phyloP scores from a whole-genome alignment of 163 green algal species.

The Scenedesmus sp. region DNA sequence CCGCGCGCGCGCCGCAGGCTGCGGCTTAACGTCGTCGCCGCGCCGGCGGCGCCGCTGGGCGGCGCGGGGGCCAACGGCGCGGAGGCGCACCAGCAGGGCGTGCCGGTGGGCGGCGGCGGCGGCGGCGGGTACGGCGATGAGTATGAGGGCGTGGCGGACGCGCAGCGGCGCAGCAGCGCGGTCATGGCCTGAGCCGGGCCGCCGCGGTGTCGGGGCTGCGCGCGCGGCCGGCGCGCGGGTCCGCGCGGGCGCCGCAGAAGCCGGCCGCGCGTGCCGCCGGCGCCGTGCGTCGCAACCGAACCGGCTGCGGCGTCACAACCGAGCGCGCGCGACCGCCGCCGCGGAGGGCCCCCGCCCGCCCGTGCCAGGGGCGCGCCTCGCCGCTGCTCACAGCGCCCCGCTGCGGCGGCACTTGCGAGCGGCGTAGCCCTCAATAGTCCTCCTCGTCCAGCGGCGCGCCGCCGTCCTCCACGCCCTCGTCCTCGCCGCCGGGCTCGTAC shows the following conservation, averaged over 20 bases:
- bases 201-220: no score
- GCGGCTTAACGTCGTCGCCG: slow-evolving; percentile 32
- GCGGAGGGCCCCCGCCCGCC: no score
- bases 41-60: slow-evolving; percentile 6
- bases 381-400: no score
- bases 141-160: background rate
- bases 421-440: background rate
- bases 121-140: background rate
- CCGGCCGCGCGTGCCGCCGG: no score
- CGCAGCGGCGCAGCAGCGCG: background rate
- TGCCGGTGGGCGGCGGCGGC: background rate
- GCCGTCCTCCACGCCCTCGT: background rate
- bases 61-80: background rate
- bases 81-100: no score
- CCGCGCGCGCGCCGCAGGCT: slow-evolving; percentile 10
- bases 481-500: background rate
- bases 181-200: background rate
- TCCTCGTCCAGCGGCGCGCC: no score
- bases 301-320: background rate
- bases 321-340: no score
- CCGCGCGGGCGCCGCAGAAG: no score
- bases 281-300: no score
- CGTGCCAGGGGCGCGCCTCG: no score
- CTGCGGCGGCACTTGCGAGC: no score
- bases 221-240: no score